Evolutionary conservation across 148 eudicot genomes (phyloP), one percentile per base, ranked within the genome.

Genomic region (Rhododendron henanense): DNA sequence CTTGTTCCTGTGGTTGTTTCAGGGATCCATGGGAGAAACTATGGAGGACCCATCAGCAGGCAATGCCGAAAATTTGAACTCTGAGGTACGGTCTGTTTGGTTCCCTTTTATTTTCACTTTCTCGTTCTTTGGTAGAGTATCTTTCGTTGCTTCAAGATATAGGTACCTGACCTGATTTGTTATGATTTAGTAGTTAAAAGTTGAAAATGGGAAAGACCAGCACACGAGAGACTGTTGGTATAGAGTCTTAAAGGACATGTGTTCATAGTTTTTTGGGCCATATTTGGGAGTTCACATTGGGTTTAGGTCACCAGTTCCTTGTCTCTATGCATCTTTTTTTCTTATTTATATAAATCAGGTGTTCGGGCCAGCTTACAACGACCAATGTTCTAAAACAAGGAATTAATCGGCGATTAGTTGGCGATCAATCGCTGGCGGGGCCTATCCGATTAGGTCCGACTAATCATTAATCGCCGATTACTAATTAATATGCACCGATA

Each of bases 11-110:
- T 81, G 79, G 67, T 67, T 83, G 51, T 7, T 15, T 41, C 44
- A 90, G 88, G 84, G 41, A 88, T 89, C 89, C 76, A 71, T 1
- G 9, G 33, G 55, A 28, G 88, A 87, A 85, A 74, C 50, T 83
- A 91, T 93, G 92, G 92, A 91, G 84, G 86, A 83, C 84, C 83
- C 85, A 87, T 80, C 86, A 37, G 75, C 86, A 37, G 84, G 81
- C 88, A 90, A 71, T 77, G 85, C 51, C 41, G 6, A 41, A 13
- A 71, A 31, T 45, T 78, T 51, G 65, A 78, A 84, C 37, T 37
- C 75, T 78, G 88, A 94, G 90, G 93, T 90, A 82, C 75, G 44
- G 28, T 75, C 51, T 6, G 67, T 41, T 86, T 63, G 33, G 4
- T 69, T 69, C 82, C 35, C n/a, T n/a, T 15, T 8, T 37, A 81